Base-by-base conservation (phyloP, 371 early-diverging fungal species). In the Smittium culicis region DNA sequence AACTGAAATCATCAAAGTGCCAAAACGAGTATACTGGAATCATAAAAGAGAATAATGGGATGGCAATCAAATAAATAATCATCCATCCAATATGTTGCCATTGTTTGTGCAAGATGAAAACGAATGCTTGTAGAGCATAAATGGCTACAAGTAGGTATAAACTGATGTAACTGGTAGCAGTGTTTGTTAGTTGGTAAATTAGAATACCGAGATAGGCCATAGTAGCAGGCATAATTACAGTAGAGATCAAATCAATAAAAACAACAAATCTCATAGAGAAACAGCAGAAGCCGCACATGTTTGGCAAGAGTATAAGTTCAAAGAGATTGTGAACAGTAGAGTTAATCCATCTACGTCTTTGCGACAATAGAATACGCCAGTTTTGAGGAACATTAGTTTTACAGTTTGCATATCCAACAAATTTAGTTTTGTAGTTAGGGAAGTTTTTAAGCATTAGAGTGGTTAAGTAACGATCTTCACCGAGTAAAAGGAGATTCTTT, bases 241-340 rank as follows among this genome's bases (percentile, higher is more conserved):
- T 98, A 59, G 92, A 88, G 70, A 95, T 81, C 45, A 98, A 79
- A 82, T 98, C 98, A 34, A 97, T 77, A 66, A 92, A 81, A 62
- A 97, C 98, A 32, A 96, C 84, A 73, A 97, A 95, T 55, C 96
- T 90, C 98, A 98, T 97, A n/a, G 96, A 95, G 82, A 95, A 97
- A 74, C 93, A 94, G 74, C 93, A 94, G 78, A 93, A 94, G 60
- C 99, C 99, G 68, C 99, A 98, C 27, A 97, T 83, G 64, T 88
- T 85, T 61, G 88, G 87, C 33, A 98, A 81, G 56, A 88, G 80
- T 35, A 91, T 81, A 32, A 98, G 81, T 74, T 96, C 98, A 66
- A 93, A 86, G 66, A 96, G 78, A 71, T 98, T 98, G 81, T 93
- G 94, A 30, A 97, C 85, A 0, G 98, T 98, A 3, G 94, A 94